Percentiles rank a stretch among this genome's conserved stretches.
Conservation (phyloP, 345 rosid species). For the Gossypium ekmanianum region DNA sequence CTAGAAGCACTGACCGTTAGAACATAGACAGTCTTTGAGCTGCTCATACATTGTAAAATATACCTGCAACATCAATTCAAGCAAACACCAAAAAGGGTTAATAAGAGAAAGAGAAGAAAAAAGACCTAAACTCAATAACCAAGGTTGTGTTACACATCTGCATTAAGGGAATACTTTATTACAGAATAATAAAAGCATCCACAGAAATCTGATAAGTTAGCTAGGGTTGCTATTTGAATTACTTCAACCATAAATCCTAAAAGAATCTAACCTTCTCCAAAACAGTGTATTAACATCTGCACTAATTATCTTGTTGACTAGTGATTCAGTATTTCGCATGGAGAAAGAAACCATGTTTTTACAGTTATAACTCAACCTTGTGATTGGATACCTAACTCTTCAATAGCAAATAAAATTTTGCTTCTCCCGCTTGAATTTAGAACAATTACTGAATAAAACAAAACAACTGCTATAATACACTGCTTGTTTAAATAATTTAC, state of each 20-base stretch:
- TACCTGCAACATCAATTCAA: conserved; percentile 43
- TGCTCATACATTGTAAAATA: conserved; percentile 85
- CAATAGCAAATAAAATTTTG: neutral
- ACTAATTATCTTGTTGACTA: neutral
- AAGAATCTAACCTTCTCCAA: neutral
- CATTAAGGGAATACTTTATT: neutral
- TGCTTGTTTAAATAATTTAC: neutral
- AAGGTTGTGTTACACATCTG: neutral
- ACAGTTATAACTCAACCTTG: neutral
- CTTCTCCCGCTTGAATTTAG: neutral
- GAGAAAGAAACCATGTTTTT: neutral
- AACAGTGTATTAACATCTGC: neutral
- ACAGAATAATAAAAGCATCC: neutral
- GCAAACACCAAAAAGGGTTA: neutral
- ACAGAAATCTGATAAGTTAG: neutral
- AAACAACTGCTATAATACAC: neutral
- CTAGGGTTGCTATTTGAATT: neutral
- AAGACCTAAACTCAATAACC: neutral
- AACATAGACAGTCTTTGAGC: conserved; percentile 55
- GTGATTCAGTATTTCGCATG: neutral
- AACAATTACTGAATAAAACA: neutral
- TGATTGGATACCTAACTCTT: neutral
- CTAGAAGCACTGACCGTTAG: conserved; percentile 44
- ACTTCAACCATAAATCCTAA: conserved; percentile 4
- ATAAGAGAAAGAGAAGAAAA: neutral